phyloP scores from a whole-genome alignment of 1,139 yeast species.

The Zygotorulaspora mrakii region DNA sequence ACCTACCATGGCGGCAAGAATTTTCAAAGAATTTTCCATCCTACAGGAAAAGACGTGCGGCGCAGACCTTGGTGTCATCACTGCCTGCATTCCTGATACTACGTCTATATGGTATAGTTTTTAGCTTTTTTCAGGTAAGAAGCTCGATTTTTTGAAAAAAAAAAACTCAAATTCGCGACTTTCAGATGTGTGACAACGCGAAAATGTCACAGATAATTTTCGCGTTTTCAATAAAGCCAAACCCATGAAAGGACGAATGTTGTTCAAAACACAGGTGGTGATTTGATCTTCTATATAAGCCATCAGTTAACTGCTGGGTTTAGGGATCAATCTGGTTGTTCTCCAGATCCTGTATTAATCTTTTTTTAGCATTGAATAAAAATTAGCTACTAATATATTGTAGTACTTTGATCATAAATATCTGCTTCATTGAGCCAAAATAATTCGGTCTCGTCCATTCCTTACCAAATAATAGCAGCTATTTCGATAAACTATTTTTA shows the following conservation, averaged over 20 bases:
- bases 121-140: not conserved
- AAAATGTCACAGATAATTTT: not conserved
- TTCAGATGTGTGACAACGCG: not conserved
- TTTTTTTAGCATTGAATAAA: not conserved
- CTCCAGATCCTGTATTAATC: no score
- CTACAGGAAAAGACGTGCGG: no score
- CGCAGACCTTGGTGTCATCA: no score
- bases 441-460: slow-evolving; percentile 35
- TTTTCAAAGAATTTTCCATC: not conserved
- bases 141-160: no score
- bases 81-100: no score
- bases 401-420: not conserved
- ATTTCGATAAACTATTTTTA: slow-evolving; percentile 3
- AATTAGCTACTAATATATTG: not conserved
- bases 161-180: not conserved
- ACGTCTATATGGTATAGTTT: not conserved
- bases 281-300: slow-evolving; percentile 1
- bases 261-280: not conserved
- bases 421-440: slow-evolving; percentile 21
- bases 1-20: not conserved
- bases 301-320: not conserved
- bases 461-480: slow-evolving; percentile 10
- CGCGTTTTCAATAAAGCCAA: no score
- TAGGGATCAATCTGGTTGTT: not conserved
- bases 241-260: not conserved